phyloP scores from a whole-genome alignment of 306 rosid genomes.

The Quercus aquifolioides region DNA sequence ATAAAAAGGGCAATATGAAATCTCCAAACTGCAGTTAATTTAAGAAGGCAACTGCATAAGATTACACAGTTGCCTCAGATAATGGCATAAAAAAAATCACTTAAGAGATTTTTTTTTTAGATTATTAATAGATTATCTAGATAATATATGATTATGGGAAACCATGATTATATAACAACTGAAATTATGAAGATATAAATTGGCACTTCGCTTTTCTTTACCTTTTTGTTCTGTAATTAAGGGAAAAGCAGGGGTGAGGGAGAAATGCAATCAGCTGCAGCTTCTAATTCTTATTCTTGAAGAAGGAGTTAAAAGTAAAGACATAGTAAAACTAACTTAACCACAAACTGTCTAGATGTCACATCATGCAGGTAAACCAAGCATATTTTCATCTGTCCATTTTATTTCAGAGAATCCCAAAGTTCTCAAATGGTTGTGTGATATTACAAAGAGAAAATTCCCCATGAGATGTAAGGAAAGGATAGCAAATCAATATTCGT shows the following conservation, averaged over 20 bases:
- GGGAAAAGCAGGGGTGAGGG: not conserved
- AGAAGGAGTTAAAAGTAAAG: not conserved
- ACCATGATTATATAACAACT: not conserved
- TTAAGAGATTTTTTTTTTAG: not conserved
- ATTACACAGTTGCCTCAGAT: not conserved
- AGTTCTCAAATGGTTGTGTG: not conserved
- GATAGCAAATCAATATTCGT: not conserved
- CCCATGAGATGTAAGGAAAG: not conserved
- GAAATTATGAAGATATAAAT: not conserved
- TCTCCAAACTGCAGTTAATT: not conserved
- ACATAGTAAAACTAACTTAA: not conserved
- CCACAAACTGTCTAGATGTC: not conserved
- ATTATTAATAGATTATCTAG: not conserved
- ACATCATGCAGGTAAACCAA: not conserved
- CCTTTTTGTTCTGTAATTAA: not conserved
- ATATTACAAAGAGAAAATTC: not conserved
- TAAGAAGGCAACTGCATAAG: not conserved
- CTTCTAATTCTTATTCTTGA: not conserved
- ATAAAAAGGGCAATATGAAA: not conserved
- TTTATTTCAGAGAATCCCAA: not conserved
- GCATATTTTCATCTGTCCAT: not conserved
- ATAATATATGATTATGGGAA: not conserved
- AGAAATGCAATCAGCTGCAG: not conserved
- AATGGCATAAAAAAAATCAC: not conserved
- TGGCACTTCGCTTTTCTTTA: not conserved